Evolutionary conservation across 148 eudicot genomes (phyloP).

Genomic region (Vaccinium myrtillus): DNA sequence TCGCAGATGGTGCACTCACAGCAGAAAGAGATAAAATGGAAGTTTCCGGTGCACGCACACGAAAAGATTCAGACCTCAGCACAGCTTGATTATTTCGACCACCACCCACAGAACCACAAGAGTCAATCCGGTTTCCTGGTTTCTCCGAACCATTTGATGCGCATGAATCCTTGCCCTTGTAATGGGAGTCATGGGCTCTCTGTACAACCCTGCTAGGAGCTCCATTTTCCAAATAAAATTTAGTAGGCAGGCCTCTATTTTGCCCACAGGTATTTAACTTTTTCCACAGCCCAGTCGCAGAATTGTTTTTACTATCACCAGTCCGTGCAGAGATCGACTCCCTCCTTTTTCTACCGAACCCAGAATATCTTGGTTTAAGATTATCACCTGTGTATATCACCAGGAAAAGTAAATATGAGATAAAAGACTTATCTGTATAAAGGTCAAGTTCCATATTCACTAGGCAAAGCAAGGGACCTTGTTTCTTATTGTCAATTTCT

Average conservation of each 20-base stretch:
- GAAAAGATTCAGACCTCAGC: constrained; percentile 24
- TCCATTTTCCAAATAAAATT: constrained; percentile 38
- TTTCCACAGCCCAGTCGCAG: constrained; percentile 24
- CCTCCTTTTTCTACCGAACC: constrained; percentile 31
- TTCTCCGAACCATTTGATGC: constrained; percentile 33
- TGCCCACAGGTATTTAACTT: constrained; percentile 26
- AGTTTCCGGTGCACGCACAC: constrained; percentile 37
- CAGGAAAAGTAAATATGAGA: constrained; percentile 16
- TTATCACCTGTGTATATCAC: constrained; percentile 45
- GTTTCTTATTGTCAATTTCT: constrained; percentile 43
- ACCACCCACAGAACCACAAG: constrained; percentile 21
- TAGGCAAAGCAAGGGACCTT: constrained; percentile 46
- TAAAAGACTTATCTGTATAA: background rate
- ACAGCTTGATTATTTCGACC: constrained; percentile 35
- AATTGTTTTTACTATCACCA: constrained; percentile 26
- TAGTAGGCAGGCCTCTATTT: constrained; percentile 31
- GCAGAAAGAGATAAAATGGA: constrained; percentile 34
- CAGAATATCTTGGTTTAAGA: constrained; percentile 35
- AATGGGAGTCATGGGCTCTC: constrained; percentile 16
- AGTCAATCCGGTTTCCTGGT: constrained; percentile 35
- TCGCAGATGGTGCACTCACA: constrained; percentile 32
- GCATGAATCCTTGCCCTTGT: constrained; percentile 34
- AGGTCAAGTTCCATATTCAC: background rate
- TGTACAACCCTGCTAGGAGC: constrained; percentile 25
- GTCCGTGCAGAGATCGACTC: constrained; percentile 39